Evolutionary conservation across 2,329 filamentous ascomycete species (phyloP).

Genomic region (Corynespora cassiicola): DNA sequence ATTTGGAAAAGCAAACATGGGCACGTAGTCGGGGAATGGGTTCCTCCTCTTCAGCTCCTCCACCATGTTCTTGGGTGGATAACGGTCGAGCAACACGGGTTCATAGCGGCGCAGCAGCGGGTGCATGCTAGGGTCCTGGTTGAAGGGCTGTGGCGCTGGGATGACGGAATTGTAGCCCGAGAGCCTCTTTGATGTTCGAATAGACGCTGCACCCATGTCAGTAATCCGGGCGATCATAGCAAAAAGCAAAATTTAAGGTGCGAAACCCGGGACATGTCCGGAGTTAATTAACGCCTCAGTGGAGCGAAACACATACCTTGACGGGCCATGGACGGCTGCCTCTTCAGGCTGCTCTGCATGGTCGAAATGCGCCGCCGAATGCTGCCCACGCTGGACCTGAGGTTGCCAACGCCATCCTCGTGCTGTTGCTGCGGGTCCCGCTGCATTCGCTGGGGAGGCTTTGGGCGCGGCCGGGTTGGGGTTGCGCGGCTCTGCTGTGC

Average conservation of each 20-base stretch:
- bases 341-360: constrained; percentile 87
- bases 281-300: constrained; percentile 4
- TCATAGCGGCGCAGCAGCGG: constrained; percentile 93
- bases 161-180: constrained; percentile 99
- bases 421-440: constrained; percentile 41
- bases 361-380: constrained; percentile 93
- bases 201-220: constrained; percentile 58
- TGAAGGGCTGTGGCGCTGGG: constrained; percentile 87
- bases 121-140: constrained; percentile 91
- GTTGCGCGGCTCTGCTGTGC: constrained; percentile 54
- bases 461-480: constrained; percentile 74
- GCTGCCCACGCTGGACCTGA: constrained; percentile 75
- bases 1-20: constrained; percentile 99
- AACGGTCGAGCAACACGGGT: constrained; percentile 92
- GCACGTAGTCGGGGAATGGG: constrained; percentile 94
- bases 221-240: constrained; percentile 20
- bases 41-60: constrained; percentile 83
- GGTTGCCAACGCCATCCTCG: constrained; percentile 61
- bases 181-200: constrained; percentile 83
- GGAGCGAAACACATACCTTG: constrained; percentile 64
- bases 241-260: constrained; percentile 24
- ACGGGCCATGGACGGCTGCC: constrained; percentile 78
- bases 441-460: constrained; percentile 78
- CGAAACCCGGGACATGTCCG: constrained; percentile 17
- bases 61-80: constrained; percentile 81